Base-by-base conservation (phyloP, 2,329 filamentous ascomycete genomes). In the Microascus cirrosus region DNA sequence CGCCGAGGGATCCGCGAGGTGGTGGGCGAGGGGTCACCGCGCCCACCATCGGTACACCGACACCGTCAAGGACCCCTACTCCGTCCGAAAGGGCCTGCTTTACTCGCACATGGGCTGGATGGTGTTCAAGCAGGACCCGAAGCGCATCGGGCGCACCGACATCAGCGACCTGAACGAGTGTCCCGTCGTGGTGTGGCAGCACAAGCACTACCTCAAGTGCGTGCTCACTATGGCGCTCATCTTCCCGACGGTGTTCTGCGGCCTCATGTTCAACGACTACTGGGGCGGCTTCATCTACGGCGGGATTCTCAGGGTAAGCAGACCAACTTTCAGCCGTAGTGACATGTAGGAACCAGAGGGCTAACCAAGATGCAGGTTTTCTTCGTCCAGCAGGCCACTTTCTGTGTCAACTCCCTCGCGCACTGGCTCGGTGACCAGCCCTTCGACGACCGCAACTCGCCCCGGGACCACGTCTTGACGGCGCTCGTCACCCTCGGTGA, bases 341-440 rank as follows among this genome's bases (percentile, higher is more conserved):
- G 22, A 39, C 24, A 32, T 11, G 42, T 24, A 7, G 24, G 12
- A 28, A 12, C n/a, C 24, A 58, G 52, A 42, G 28, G 13, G 11
- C 39, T 45, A 45, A 53, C 18, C 45, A 11, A 12, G 18, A 5
- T 22, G 7, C 36, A 54, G 65, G 87, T 93, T 74, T 92, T 90
- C 80, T 87, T 93, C 73, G 87, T 95, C 63, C 90, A 94, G 78
- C 90, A 95, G 75, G 89, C 90, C 60, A 94, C 90, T 63, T 95
- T 95, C 81, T 95, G 90, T 67, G 89, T 95, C 79, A 95, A 95
- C 81, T 92, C 88, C 20, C 77, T 95, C 61, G 90, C 90, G 63
- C 90, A 95, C 76, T 95, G 88, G 87, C 85, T 95, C 67, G 90
- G 90, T 62, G 90, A 95, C 66, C 90, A 95, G 77, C 90, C 90